These are phyloP conservation scores for Colletotrichum musae DNA, from an alignment of 2,329 filamentous ascomycete genomes.

Conservation along the genomic window DNA sequence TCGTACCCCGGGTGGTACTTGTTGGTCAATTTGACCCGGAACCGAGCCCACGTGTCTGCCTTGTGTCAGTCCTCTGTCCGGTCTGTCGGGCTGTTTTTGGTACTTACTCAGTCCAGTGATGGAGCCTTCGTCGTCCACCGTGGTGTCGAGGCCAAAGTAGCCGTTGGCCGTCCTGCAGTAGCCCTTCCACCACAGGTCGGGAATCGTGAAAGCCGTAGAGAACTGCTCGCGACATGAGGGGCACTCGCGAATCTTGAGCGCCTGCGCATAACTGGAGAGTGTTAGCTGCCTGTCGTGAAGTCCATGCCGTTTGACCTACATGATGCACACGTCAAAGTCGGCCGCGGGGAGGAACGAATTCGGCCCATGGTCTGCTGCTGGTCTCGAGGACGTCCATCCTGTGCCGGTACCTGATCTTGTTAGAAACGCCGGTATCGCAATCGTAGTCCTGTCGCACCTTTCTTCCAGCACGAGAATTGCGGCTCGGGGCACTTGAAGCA, in stretches of 20 bases:
- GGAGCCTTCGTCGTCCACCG: slow-evolving; percentile 32
- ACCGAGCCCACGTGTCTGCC: slow-evolving; percentile 51
- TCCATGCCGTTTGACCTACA: slow-evolving; percentile 3
- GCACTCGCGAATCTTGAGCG: slow-evolving; percentile 50
- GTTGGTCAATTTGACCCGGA: slow-evolving; percentile 47
- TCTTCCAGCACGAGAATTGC: slow-evolving; percentile 25
- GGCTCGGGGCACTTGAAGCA: slow-evolving; percentile 19
- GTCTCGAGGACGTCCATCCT: neutral
- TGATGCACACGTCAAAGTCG: slow-evolving; percentile 32
- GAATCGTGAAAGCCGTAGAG: slow-evolving; percentile 46
- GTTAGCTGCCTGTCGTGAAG: neutral
- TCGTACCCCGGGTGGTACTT: slow-evolving; percentile 43
- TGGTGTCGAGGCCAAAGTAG: slow-evolving; percentile 53
- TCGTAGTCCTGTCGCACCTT: slow-evolving; percentile 7
- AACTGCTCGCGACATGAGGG: slow-evolving; percentile 46
- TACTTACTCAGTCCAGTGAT: slow-evolving; percentile 43
- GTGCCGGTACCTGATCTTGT: neutral
- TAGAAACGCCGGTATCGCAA: neutral
- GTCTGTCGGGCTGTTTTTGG: neutral
- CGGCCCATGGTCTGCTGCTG: neutral
- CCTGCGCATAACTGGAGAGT: slow-evolving; percentile 48
- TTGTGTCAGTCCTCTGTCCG: neutral
- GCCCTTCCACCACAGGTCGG: slow-evolving; percentile 54
- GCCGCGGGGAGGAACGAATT: neutral
- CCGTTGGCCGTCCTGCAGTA: slow-evolving; percentile 54